phyloP scores from a whole-genome alignment of 2,329 filamentous ascomycete species.

The Calonectria honghensis region DNA sequence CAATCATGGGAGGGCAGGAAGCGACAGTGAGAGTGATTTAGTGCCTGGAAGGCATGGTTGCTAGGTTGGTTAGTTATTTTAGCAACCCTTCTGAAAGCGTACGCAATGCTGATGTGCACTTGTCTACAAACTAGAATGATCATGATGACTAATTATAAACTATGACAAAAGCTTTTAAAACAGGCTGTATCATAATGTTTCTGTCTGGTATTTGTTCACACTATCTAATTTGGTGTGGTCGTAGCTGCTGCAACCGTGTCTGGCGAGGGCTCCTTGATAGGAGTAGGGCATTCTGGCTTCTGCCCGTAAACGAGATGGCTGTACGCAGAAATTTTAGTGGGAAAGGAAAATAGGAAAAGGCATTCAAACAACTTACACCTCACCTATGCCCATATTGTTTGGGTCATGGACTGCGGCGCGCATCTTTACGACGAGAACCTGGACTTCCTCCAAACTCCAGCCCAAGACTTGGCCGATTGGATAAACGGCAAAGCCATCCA shows the following conservation, averaged over 20 bases:
- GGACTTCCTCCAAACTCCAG: slow-evolving; percentile 30
- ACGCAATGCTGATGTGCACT: no score
- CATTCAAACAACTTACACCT: background rate
- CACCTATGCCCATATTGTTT: slow-evolving; percentile 20
- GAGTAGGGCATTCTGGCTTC: background rate
- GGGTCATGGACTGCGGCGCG: slow-evolving; percentile 12
- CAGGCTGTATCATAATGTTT: rapidly evolving
- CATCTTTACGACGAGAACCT: slow-evolving; percentile 32
- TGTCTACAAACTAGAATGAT: background rate
- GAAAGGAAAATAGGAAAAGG: no score
- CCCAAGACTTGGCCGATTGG: slow-evolving; percentile 25
- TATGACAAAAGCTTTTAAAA: background rate
- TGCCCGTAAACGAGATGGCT: slow-evolving; percentile 7
- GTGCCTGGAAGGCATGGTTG: no score
- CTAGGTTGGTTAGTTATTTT: no score
- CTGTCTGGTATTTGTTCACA: no score
- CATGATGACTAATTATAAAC: background rate
- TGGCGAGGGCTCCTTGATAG: background rate
- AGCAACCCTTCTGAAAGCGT: no score
- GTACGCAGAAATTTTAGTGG: background rate
- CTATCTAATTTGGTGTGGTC: background rate
- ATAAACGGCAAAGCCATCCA: slow-evolving; percentile 20
- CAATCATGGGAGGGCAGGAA: background rate
- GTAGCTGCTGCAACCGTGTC: background rate
- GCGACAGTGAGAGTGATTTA: background rate